phyloP scores from a whole-genome alignment of 208 protist genomes.

The Jaenimonas drosophilae region DNA sequence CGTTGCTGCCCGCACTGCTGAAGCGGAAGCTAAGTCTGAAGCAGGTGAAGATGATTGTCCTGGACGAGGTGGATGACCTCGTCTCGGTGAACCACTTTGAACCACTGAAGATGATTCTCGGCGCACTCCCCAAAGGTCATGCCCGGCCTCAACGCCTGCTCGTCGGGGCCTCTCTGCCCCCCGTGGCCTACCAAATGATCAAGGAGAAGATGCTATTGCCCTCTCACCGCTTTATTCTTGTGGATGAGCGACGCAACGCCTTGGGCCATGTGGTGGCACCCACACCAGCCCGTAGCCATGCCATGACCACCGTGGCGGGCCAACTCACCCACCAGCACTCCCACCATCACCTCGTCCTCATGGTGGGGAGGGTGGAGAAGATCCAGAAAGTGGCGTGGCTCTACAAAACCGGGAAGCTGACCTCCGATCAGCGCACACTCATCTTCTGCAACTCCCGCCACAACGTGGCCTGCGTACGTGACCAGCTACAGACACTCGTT shows the following conservation, averaged over 20 bases:
- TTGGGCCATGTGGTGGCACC: no score
- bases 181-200: slow-evolving; percentile 66
- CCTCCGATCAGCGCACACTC: slow-evolving; percentile 46
- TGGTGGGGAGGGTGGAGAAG: slow-evolving; percentile 68
- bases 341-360: slow-evolving; percentile 49
- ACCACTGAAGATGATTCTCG: slow-evolving; percentile 67
- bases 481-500: slow-evolving; percentile 33
- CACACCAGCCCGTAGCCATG: no score
- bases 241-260: slow-evolving; percentile 21
- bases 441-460: slow-evolving; percentile 85
- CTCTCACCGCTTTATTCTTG: slow-evolving; percentile 75
- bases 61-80: slow-evolving; percentile 82
- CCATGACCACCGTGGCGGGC: neutral
- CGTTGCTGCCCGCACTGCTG: slow-evolving; percentile 54
- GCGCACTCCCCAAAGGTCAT: slow-evolving; percentile 44
- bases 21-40: slow-evolving; percentile 55
- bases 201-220: slow-evolving; percentile 55
- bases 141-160: slow-evolving; percentile 63
- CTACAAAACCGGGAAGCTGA: slow-evolving; percentile 56
- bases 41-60: slow-evolving; percentile 44
- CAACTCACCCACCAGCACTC: slow-evolving; percentile 4
- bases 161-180: slow-evolving; percentile 61
- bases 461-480: slow-evolving; percentile 71
- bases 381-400: slow-evolving; percentile 57
- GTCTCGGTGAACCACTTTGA: slow-evolving; percentile 83